phyloP scores from a whole-genome alignment of 2,329 filamentous ascomycete species.

The Cucurbitaria berberidis region DNA sequence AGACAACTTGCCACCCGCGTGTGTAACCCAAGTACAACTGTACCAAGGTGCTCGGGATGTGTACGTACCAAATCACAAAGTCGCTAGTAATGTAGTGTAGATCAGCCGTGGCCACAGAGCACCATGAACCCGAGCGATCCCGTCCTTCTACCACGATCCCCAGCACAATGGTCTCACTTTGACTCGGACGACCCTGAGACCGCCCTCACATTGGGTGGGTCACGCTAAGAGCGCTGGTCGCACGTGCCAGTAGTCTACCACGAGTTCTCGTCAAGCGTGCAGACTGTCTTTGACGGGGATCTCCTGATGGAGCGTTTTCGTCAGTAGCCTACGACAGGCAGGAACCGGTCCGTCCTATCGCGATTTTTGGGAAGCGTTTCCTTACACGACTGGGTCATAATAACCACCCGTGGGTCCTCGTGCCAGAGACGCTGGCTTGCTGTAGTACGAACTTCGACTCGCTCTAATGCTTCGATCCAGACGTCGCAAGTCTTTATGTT shows the following conservation, averaged over 20 bases:
- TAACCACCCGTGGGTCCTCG: too few species aligned
- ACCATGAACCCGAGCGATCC: conserved; percentile 1
- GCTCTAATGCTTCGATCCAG: too few species aligned
- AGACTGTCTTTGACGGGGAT: neutral
- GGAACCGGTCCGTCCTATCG: too few species aligned
- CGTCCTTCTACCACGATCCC: too few species aligned
- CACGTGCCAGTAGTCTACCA: conserved; percentile 5
- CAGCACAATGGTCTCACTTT: conserved; percentile 10
- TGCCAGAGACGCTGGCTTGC: too few species aligned
- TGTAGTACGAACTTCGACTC: too few species aligned
- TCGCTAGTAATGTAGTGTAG: conserved; percentile 12
- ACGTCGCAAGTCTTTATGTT: too few species aligned
- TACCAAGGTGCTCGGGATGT: too few species aligned
- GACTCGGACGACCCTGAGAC: neutral
- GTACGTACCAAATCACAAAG: neutral
- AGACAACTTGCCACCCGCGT: neutral
- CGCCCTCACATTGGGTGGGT: conserved; percentile 5
- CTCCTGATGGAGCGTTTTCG: neutral
- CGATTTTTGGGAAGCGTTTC: too few species aligned
- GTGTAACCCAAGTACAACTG: neutral
- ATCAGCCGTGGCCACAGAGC: conserved; percentile 23
- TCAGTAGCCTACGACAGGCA: neutral
- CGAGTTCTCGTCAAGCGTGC: neutral
- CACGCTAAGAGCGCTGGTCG: conserved; percentile 4
- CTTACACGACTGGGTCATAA: too few species aligned